Evolutionary conservation across 129 eudicot genomes (phyloP), one percentile per base, ranked within the genome.

Genomic region (Daucus carota): DNA sequence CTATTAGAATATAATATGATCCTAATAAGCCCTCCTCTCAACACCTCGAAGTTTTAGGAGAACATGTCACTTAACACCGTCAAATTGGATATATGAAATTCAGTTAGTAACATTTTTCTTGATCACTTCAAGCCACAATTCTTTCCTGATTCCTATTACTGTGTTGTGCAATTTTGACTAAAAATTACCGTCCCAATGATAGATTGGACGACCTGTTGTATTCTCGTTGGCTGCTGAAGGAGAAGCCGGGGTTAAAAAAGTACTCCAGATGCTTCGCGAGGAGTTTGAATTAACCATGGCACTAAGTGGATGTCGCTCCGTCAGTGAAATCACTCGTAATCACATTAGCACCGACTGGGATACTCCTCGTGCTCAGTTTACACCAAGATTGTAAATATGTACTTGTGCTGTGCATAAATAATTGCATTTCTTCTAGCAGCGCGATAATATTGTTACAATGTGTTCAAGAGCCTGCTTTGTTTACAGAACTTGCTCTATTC

Each of bases 201-300:
- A 86, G 90, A 89, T 92, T 75, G 97, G 97, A 40, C 87, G 97
- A 73, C 97, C 97, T 3, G 93, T 92, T 63, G 91, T 92, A 42
- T 92, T 86, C 74, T 84, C 93, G 2, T 87, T 94, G 92, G 98
- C 98, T 28, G 97, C 95, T 75, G 93, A 94, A 60, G 98, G 97
- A 79, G 98, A 94, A 83, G 87, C 90, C 9, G 98, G 98, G 33
- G 96, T 94, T n/a, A 89, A 76, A 74, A 91, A 90, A 78, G 96
- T 91, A 77, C 97, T 94, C 24, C 86, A 91, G 74, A 94, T 94
- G 97, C 72, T 94, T 70, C 91, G 92, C 2, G 97, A 91, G 8
- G 98, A 93, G 82, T 91, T 93, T 52, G 98, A 91, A 87, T 80
- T 93, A 40, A 89, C 98, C 2, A 93, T 93, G 98, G 97, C 98